Conservation (phyloP, 129 eudicot genomes). For the Chrysanthemum seticuspe region DNA sequence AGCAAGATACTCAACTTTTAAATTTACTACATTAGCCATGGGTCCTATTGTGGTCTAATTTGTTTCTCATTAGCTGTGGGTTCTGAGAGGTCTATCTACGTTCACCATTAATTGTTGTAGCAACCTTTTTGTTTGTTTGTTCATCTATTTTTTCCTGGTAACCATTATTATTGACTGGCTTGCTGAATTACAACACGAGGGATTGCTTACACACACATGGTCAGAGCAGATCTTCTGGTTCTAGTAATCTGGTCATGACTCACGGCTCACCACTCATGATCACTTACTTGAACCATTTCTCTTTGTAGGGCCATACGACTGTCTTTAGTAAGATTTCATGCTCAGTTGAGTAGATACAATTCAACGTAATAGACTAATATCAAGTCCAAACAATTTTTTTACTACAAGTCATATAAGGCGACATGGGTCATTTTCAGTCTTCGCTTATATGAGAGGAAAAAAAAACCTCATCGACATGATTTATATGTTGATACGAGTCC, state of each 20-base stretch:
- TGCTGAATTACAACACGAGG: conserved; percentile 20
- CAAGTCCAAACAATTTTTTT: conserved; percentile 25
- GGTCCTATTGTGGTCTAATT: too few species aligned
- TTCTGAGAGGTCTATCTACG: too few species aligned
- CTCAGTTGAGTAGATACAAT: conserved; percentile 3
- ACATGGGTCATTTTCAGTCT: conserved; percentile 13
- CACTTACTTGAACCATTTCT: conserved; percentile 31
- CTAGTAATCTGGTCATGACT: conserved; percentile 19
- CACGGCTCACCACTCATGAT: conserved; percentile 15
- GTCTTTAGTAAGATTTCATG: background rate
- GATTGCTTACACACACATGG: background rate
- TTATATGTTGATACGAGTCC: conserved; percentile 26
- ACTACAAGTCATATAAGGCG: conserved; percentile 15
- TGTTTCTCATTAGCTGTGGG: too few species aligned
- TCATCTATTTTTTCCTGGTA: conserved; percentile 5
- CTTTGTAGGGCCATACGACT: conserved; percentile 40
- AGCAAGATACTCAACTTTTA: background rate
- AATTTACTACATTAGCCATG: too few species aligned
- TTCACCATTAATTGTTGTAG: too few species aligned
- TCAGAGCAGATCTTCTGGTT: conserved; percentile 11
- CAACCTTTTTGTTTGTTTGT: background rate
- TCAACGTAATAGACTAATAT: conserved; percentile 1
- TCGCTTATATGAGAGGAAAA: conserved; percentile 11
- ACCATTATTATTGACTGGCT: conserved; percentile 33
- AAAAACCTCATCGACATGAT: conserved; percentile 26